Base-by-base conservation (phyloP, 371 early-diverging fungal genomes). In the Saksenaea oblongispora region DNA sequence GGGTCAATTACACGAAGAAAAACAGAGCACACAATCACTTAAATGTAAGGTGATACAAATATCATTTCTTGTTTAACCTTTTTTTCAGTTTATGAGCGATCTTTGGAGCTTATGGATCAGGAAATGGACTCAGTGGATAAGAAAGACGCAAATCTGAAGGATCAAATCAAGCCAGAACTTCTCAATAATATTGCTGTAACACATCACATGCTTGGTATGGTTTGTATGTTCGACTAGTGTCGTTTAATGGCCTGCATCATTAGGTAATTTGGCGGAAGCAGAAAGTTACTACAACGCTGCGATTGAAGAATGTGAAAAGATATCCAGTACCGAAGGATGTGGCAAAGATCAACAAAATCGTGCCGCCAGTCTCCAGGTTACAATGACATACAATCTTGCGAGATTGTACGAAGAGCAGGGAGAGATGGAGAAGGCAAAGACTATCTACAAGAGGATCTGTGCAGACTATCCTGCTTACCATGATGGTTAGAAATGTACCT, bases 131-230 rank as follows among this genome's bases (percentile, higher is more conserved):
- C 70, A 8, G 57, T 75, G 14, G 67, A 72, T 2, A 44, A 60
- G 63, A 44, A 54, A 66, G 11, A 22, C 41, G 11, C 73, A 67
- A 28, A 58, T 22, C 5, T 47, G 10, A 47, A 63, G 15, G 72
- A 66, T 24, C 77, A 78, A 22, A 72, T 86, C 26, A 78, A 83
- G 42, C 84, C 87, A 0, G 93, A 94, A 70, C 74, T 96, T 26
- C 69, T 89, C 56, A 95, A 93, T 68, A 95, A 95, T 63, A 79
- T 95, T 56, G 96, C 88, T 5, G 92, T 83, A 5, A 79, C 93
- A 68, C 81, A 86, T 54, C 91, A 92, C 31, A 67, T 74, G 57
- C 69, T 80, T 10, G 83, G 87, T 65, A 65, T 22, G n/a, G 22
- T 3, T 18, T 22, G 8, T 10, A 2, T 22, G 3, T 22, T 5